Percentiles rank a stretch among this genome's conserved stretches.
phyloP scores from a whole-genome alignment of 371 early-diverging fungal genomes.

The Apophysomyces variabilis region DNA sequence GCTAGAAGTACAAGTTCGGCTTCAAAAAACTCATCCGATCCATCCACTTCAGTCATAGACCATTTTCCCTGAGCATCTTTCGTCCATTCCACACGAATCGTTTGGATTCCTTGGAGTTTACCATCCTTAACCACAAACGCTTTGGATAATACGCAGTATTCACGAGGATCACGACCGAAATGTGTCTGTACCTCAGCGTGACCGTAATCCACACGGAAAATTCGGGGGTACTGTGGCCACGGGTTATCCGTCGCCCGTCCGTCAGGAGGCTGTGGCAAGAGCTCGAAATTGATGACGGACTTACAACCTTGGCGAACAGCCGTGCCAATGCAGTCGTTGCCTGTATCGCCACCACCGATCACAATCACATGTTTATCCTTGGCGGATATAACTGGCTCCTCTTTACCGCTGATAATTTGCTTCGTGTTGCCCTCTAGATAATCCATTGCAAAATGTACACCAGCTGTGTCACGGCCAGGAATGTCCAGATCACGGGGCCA shows the following conservation, averaged over 20 bases:
- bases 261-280: constrained; percentile 89
- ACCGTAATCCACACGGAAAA: constrained; percentile 95
- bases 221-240: constrained; percentile 96
- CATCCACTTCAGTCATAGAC: constrained; percentile 86
- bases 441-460: constrained; percentile 98
- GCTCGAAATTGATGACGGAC: constrained; percentile 93
- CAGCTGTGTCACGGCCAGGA: constrained; percentile 83
- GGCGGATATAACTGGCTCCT: constrained; percentile 80
- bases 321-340: constrained; percentile 96
- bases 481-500: constrained; percentile 96
- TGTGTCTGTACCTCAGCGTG: constrained; percentile 89
- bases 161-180: constrained; percentile 93
- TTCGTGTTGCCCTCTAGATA: constrained; percentile 91
- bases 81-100: constrained; percentile 94
- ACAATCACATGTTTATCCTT: constrained; percentile 94
- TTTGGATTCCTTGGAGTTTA: constrained; percentile 88
- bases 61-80: constrained; percentile 80
- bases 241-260: constrained; percentile 88
- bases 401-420: constrained; percentile 76
- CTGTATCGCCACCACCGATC: constrained; percentile 98
- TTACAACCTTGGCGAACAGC: constrained; percentile 91
- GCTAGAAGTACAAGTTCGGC: constrained; percentile 93
- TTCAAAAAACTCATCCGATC: constrained; percentile 81
- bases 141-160: constrained; percentile 92
- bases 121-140: constrained; percentile 87